Base-by-base conservation (phyloP, 345 rosid species). In the Hibiscus syriacus region DNA sequence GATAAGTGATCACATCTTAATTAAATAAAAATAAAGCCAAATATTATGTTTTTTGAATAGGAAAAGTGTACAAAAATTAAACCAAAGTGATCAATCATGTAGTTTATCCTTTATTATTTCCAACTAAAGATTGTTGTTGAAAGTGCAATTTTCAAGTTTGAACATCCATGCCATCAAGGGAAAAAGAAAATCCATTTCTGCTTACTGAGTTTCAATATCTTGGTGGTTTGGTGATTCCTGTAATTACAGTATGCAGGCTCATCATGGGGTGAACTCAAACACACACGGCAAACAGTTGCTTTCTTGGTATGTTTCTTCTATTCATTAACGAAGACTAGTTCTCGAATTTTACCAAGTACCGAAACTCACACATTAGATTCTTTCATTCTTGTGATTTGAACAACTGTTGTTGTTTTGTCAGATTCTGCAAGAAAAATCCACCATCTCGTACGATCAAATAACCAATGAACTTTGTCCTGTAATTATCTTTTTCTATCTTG, bases 211-310 rank as follows among this genome's bases (percentile, higher is more conserved):
- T 58, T 46, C 3, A 30, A 45, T 27, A 38, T 17, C 23, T 23
- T 45, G 26, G 27, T 32, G 56, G 43, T 57, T 52, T 62, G 56
- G 50, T 55, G 67, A 43, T 72, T 67, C 46, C 34, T 61, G 23
- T 69, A 36, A 66, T 76, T 80, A 79, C 83, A 93, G 97, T 84
- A 81, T 48, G 87, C 86, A 55, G 98, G 96, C 22, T 72, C 81
- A 43, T 85, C 94, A 32, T 86, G 92, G 97, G 90, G 86, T 79
- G 96, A 93, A 78, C 88, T 93, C 65, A 90, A 81, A 74, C 92
- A 87, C 81, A 87, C 90, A 54, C 85, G 88, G 74, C 92, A 93
- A 66, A 90, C 89, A 61, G 86, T 88, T 55, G 79, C 81, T 32
- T 86, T 93, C 80, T 81, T 93, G 96, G 97, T 93, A 78, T 32